Evolutionary conservation across 345 rosid genomes (phyloP), one percentile per base, ranked within the genome.

Genomic region (Salix dunnii): DNA sequence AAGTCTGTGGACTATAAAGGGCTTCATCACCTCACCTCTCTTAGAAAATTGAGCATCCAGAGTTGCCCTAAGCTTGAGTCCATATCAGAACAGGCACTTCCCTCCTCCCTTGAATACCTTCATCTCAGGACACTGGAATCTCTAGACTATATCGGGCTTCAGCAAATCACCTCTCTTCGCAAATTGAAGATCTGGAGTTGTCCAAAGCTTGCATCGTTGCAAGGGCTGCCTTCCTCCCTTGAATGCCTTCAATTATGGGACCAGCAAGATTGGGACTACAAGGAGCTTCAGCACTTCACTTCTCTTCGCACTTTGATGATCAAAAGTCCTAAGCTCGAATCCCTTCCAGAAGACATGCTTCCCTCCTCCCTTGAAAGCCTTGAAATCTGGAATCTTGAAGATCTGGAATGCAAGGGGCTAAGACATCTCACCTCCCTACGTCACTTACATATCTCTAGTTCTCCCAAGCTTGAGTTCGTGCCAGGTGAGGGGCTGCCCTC

Each of bases 61-160:
- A 7, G 49, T 10, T 77, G 76, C 38, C 71, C 38, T n/a, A 63
- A 64, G 53, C 71, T 77, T 0, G 46, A 70, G 46, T 77, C n/a
- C 58, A 51, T 51, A 7, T 21, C n/a, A 2, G 58, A 51, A 6
- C n/a, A 20, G 58, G n/a, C n/a, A 10, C 58, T 51, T 0, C 58
- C 58, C n/a, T 51, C 58, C 58, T 51, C 23, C n/a, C 1, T 51
- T 51, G n/a, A 51, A 51, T 18, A 20, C 58, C 58, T 51, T 51
- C 8, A 51, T 7, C 7, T 51, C 58, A 7, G 20, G 58, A 6
- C 21, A 7, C n/a, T 51, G 3, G 21, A 20, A 51, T 6, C 21
- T 20, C 23, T 51, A 10, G n/a, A 51, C 21, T 51, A 2, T 0
- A 51, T 1, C 23, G 58, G 23, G 58, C 58, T 51, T 18, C n/a